Evolutionary conservation across 2,329 filamentous ascomycete species (phyloP).

Genomic region (Diaporthe velutina): DNA sequence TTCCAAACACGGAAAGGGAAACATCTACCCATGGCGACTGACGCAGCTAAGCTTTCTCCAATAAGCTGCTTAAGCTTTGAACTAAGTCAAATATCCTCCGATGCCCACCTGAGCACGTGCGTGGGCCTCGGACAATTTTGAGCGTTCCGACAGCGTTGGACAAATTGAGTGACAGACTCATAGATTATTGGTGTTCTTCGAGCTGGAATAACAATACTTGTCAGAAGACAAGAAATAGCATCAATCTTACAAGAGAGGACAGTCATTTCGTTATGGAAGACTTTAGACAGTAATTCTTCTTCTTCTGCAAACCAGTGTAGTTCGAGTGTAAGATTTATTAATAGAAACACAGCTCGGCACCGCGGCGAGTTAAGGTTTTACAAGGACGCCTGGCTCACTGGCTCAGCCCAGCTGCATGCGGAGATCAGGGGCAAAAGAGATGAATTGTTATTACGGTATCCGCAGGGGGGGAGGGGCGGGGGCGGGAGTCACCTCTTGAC

Average conservation of each 20-base stretch:
- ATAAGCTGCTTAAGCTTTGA: background rate
- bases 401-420: background rate
- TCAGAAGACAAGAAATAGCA: background rate
- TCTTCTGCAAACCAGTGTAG: background rate
- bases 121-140: slow-evolving; percentile 1
- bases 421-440: background rate
- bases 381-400: too few relatives aligned
- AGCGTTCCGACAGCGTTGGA: background rate
- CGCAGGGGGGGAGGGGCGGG: background rate
- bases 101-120: background rate
- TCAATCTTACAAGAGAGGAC: background rate
- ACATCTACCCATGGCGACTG: background rate
- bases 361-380: background rate
- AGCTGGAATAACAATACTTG: background rate
- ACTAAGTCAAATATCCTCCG: background rate
- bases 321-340: background rate
- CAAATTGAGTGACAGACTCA: background rate
- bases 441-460: background rate
- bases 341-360: background rate
- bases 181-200: background rate
- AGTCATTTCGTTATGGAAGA: background rate
- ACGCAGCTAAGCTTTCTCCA: background rate
- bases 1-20: background rate
- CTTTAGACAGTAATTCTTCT: background rate
- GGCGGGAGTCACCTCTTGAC: background rate